Conservation (phyloP, 1,139 yeast genomes). For the Arxiozyma slooffiae region DNA sequence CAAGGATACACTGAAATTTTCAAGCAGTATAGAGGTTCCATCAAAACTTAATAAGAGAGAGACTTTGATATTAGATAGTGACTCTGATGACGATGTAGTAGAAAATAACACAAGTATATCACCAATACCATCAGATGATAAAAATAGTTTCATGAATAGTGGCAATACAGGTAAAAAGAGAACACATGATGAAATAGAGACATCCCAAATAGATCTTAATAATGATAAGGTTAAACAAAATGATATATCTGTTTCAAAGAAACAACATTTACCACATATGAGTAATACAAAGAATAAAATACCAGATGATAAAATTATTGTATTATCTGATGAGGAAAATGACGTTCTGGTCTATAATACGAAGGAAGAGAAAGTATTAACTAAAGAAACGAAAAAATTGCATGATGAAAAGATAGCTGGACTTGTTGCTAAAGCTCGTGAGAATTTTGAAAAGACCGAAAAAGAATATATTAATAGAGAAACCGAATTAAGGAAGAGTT, state of each 20-base stretch:
- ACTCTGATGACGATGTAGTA: conserved; percentile 1
- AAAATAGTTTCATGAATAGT: background rate
- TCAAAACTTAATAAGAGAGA: background rate
- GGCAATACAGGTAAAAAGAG: background rate
- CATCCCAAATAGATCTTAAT: background rate
- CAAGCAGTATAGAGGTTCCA: background rate
- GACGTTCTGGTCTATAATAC: conserved; percentile 8
- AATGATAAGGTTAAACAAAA: background rate
- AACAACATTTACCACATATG: background rate
- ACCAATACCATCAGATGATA: conserved; percentile 1
- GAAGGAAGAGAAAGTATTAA: background rate
- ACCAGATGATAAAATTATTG: conserved; percentile 8
- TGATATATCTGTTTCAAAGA: conserved; percentile 2
- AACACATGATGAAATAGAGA: conserved; percentile 1
- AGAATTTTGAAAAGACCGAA: conserved; percentile 4
- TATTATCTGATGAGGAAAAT: conserved; percentile 13
- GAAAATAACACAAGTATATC: conserved; percentile 2
- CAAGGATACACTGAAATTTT: background rate
- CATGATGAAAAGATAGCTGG: background rate
- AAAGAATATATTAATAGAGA: conserved; percentile 9
- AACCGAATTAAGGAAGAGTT: conserved; percentile 8
- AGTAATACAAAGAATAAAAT: background rate
- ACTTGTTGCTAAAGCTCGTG: conserved; percentile 5
- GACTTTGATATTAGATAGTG: conserved; percentile 4
- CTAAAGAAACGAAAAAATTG: background rate